Percentiles rank a stretch among this genome's conserved stretches.
These are phyloP conservation scores for Acanthamoeba triangularis DNA, from an alignment of 208 protist species.

Conservation along the genomic window DNA sequence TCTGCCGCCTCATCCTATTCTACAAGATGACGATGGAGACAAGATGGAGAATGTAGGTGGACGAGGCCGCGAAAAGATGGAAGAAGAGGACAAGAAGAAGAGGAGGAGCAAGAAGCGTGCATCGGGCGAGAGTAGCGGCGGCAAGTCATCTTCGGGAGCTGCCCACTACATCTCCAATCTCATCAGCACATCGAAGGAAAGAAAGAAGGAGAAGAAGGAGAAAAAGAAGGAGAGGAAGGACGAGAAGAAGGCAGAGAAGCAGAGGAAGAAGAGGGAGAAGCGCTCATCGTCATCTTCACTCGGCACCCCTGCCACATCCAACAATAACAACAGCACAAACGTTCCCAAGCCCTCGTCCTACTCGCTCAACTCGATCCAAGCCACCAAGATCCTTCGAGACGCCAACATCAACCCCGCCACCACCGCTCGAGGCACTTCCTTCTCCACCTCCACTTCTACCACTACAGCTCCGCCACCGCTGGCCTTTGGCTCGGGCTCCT, in stretches of 20 bases:
- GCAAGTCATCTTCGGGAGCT: not conserved
- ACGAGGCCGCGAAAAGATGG: not conserved
- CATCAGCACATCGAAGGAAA: not conserved
- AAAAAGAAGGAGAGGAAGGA: slow-evolving; percentile 8
- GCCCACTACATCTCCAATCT: not conserved
- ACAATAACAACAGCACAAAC: not conserved
- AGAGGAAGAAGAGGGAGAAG: not conserved
- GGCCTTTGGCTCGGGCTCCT: not conserved
- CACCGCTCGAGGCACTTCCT: not conserved
- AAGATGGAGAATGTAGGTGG: not conserved
- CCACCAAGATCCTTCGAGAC: not conserved
- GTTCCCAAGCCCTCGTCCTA: not conserved
- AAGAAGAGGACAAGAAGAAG: slow-evolving; percentile 25
- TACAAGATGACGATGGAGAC: not conserved
- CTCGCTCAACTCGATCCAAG: slow-evolving; percentile 20
- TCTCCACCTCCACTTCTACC: not conserved
- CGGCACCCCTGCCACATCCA: too few relatives aligned
- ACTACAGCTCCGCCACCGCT: too few relatives aligned
- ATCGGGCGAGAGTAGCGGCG: not conserved
- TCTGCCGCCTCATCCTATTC: too few relatives aligned
- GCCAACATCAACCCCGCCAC: not conserved
- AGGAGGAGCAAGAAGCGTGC: not conserved
- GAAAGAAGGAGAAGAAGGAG: slow-evolving; percentile 14
- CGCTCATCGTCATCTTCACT: not conserved
- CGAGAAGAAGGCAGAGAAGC: slow-evolving; percentile 6